Percentiles rank a stretch among this genome's conserved stretches.
phyloP scores from a whole-genome alignment of 2,329 filamentous ascomycete species.

The Trichoderma sp. region DNA sequence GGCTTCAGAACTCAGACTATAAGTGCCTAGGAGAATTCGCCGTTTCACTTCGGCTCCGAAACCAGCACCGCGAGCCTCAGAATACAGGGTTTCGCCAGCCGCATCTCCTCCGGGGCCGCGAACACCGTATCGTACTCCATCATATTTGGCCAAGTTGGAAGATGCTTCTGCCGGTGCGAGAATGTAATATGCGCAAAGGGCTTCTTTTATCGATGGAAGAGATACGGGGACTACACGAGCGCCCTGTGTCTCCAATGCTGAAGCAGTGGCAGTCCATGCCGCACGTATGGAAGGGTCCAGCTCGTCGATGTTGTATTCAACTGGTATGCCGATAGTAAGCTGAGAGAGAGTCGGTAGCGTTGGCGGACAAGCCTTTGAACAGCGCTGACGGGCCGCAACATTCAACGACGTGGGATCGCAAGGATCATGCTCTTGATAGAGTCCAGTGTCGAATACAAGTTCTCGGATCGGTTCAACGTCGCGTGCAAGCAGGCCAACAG shows the following conservation, averaged over 20 bases:
- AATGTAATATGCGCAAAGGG: constrained; percentile 91
- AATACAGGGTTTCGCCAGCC: constrained; percentile 68
- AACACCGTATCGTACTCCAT: constrained; percentile 88
- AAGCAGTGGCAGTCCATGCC: constrained; percentile 68
- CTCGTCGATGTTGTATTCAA: constrained; percentile 87
- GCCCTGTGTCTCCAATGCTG: constrained; percentile 62
- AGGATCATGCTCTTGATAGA: constrained; percentile 60
- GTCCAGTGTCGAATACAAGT: constrained; percentile 52
- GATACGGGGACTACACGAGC: constrained; percentile 74
- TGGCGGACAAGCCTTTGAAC: constrained; percentile 36
- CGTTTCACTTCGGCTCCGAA: constrained; percentile 86
- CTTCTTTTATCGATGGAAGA: constrained; percentile 79
- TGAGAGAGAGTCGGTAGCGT: constrained; percentile 33
- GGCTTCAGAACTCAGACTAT: constrained; percentile 83
- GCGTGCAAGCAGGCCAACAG: constrained; percentile 73
- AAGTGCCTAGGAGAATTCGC: constrained; percentile 85
- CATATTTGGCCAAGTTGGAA: constrained; percentile 95
- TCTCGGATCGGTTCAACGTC: constrained; percentile 53
- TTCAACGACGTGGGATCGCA: constrained; percentile 76
- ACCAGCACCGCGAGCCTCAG: constrained; percentile 68
- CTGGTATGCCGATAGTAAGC: constrained; percentile 58
- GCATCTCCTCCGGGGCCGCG: constrained; percentile 55
- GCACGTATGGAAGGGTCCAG: constrained; percentile 68
- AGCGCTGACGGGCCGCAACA: constrained; percentile 54
- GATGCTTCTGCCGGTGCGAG: constrained; percentile 93